phyloP scores from a whole-genome alignment of 1,139 yeast genomes.

The Entelexis sorbosivorans region DNA sequence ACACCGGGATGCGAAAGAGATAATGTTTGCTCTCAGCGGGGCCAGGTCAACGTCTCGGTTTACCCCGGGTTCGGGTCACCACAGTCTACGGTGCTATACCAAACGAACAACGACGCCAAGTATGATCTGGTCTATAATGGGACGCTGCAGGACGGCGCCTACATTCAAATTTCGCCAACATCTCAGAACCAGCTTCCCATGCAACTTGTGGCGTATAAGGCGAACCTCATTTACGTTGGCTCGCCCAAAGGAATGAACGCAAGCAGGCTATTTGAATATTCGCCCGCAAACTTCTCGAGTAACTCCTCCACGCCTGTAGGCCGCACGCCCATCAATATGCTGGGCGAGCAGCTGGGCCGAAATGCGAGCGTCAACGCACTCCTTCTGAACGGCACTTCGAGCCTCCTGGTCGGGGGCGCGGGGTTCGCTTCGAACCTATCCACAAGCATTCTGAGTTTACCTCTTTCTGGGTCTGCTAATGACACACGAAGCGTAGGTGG shows the following conservation, averaged over 20 bases:
- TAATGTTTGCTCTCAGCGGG: constrained; percentile 57
- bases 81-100: constrained; percentile 44
- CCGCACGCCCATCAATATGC: constrained; percentile 47
- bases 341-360: constrained; percentile 37
- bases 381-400: constrained; percentile 29
- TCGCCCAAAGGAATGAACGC: constrained; percentile 42
- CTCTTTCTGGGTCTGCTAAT: neutral
- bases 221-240: constrained; percentile 41
- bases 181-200: constrained; percentile 32
- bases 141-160: constrained; percentile 43
- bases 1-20: constrained; percentile 83
- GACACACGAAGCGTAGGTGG: neutral
- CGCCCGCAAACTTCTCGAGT: constrained; percentile 46
- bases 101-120: constrained; percentile 68
- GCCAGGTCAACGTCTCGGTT: constrained; percentile 67
- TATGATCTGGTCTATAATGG: constrained; percentile 73
- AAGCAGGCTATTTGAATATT: constrained; percentile 56
- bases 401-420: constrained; percentile 39
- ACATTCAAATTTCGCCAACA: constrained; percentile 35
- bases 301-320: constrained; percentile 41
- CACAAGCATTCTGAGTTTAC: constrained; percentile 8
- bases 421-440: constrained; percentile 33
- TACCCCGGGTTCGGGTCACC: constrained; percentile 37
- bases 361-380: constrained; percentile 35
- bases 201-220: constrained; percentile 61